Evolutionary conservation across 805 yeast species (phyloP), one percentile per base, ranked within the genome.

Genomic region (Ogataea henricii): DNA sequence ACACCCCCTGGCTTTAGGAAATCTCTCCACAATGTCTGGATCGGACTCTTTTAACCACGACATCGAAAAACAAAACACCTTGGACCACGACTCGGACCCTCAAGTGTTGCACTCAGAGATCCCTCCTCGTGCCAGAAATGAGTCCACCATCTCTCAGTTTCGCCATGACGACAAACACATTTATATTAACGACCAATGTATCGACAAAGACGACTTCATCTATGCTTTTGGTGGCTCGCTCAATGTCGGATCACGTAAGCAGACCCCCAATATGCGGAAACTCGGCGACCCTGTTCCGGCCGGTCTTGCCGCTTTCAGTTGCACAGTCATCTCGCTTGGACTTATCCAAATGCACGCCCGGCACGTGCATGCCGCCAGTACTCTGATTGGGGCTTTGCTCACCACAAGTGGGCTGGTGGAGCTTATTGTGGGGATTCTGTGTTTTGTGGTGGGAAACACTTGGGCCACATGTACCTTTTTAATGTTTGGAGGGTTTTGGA

Each of bases 201-300:
- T 80, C 63, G 70, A 72, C 47, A 73, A 78, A 45, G 71, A 71
- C 23, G 90, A 85, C 47, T 75, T 85, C 53, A 64, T 80, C 54
- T 70, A 71, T 27, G 89, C 88, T 2, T 82, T 83, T 59, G 87
- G 85, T 13, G 87, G 87, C 58, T 70, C 71, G 8, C 65, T 76
- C 47, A 72, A 73, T 42, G 71, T 79, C 4, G 75, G 81, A 43
- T 59, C 67, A 30, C 55, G 69, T 45, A 58, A 54, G 35, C 55
- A 48, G 18, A 63, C 69, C 9, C 27, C 58, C 16, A 53, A 61
- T 14, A 30, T 58, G 13, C 51, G 58, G 27, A 57, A 58, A 18
- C 63, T 59, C 45, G 76, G 70, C 13, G 76, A 76, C 55, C 81
- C 83, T 1, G 77, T 81, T 9, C 82, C 83, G 1, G 68, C 79